These are phyloP conservation scores for Amborella trichopoda DNA, from an alignment of 164 flowering plant genomes.

Conservation along the genomic window DNA sequence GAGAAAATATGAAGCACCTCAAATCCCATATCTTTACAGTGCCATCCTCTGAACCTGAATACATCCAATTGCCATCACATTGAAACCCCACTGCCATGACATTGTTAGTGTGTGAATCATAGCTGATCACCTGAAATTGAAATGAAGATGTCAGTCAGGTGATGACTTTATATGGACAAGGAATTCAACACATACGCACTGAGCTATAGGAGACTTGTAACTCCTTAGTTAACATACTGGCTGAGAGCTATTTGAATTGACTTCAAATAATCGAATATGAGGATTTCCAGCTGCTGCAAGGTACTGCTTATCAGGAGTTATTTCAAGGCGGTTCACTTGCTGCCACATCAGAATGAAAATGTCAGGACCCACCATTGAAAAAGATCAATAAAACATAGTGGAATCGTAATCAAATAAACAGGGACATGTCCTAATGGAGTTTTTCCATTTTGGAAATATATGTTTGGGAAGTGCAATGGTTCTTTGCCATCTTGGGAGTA, in stretches of 20 bases:
- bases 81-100: conserved; percentile 99
- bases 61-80: conserved; percentile 99
- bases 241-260: conserved; percentile 73
- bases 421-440: too few species aligned
- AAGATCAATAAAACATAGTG: too few species aligned
- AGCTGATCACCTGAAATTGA: conserved; percentile 61
- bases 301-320: conserved; percentile 77
- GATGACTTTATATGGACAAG: too few species aligned
- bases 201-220: too few species aligned
- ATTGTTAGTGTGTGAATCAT: conserved; percentile 91
- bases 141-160: too few species aligned
- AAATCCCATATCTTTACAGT: conserved; percentile 97
- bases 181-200: too few species aligned
- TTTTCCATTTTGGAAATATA: too few species aligned
- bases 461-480: too few species aligned
- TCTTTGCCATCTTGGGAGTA: too few species aligned
- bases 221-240: conserved; percentile 64
- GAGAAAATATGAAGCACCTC: conserved; percentile 32
- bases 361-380: neutral
- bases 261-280: conserved; percentile 88
- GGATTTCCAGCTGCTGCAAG: conserved; percentile 96
- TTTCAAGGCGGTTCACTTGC: conserved; percentile 93
- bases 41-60: conserved; percentile 99
- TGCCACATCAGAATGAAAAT: conserved; percentile 17
- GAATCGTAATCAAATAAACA: too few species aligned